Base-by-base conservation (phyloP, 1,284 basidiomycete genomes). In the Baeospora myosura region DNA sequence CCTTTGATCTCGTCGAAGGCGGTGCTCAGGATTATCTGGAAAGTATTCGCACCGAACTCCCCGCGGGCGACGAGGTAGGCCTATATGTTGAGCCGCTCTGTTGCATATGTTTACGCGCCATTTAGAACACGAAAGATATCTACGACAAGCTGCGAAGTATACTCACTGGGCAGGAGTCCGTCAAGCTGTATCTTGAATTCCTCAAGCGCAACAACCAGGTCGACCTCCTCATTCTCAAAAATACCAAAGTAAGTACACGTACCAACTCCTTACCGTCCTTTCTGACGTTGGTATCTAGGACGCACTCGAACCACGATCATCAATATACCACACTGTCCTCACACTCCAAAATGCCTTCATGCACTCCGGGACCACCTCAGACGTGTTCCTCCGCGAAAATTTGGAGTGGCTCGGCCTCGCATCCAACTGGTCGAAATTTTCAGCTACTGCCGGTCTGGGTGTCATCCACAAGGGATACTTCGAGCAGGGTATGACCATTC, bases 371-470 rank as follows among this genome's bases (percentile, higher is more conserved):
- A 98, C 94, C 1, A 92, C 91, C 0, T 93, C 91, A 2, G 94
- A 98, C 54, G 61, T 76, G 26, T 98, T 97, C 71, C 68, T 98
- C 21, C 81, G 91, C 7, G 89, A 95, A 44, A 97, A 97, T 60
- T 74, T 98, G 35, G 93, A 95, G 59, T 98, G 92, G 91, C 76
- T 98, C 1, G 87, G 80, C 18, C 74, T 89, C 46, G 94, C 94
- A 2, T 86, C 84, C 30, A 96, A 98, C 60, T 98, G 94, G 94
- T 89, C 90, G 32, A 98, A 97, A 58, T 98, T 97, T 65, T 89
- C 90, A 5, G 89, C 93, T 2, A 96, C 94, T 5, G 92, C 93
- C 18, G 91, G 88, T 5, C 78, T 98, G 18, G 94, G 94, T 52
- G 88, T 97, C 40, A 96, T 98, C 51, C 92, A 97, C 68, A 93